phyloP scores from a whole-genome alignment of 805 yeast species.

The Ogataea pini region DNA sequence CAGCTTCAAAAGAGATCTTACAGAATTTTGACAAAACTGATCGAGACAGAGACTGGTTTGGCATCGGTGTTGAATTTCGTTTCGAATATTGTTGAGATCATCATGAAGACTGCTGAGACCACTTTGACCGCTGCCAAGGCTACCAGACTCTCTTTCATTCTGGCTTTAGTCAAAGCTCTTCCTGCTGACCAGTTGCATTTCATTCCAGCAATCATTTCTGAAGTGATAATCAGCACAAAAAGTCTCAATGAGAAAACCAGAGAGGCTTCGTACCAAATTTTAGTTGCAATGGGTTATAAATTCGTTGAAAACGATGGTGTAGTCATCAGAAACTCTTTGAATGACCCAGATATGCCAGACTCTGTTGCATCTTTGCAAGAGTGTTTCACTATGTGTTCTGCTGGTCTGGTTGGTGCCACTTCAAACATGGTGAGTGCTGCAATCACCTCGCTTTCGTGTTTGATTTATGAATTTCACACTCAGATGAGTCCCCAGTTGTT shows the following conservation, averaged over 20 bases:
- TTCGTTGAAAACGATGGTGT: conserved; percentile 66
- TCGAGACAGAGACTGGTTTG: conserved; percentile 68
- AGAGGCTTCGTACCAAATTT: conserved; percentile 69
- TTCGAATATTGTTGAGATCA: conserved; percentile 56
- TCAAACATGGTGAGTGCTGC: conserved; percentile 98
- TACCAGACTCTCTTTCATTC: conserved; percentile 70
- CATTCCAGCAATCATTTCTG: conserved; percentile 81
- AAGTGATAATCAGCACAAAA: conserved; percentile 86
- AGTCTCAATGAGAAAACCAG: conserved; percentile 92
- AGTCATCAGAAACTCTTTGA: conserved; percentile 58
- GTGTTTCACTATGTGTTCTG: conserved; percentile 89
- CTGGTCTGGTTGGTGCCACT: conserved; percentile 92
- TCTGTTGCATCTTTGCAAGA: conserved; percentile 72
- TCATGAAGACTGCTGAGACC: conserved; percentile 56
- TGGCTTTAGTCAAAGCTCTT: conserved; percentile 56
- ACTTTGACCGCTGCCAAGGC: conserved; percentile 78
- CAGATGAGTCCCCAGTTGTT: conserved; percentile 59
- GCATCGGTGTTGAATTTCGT: conserved; percentile 54
- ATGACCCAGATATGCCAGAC: conserved; percentile 62
- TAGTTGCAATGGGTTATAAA: conserved; percentile 77
- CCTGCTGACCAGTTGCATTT: conserved; percentile 70
- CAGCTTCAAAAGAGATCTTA: conserved; percentile 87
- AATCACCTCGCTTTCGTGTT: conserved; percentile 83
- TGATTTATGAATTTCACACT: conserved; percentile 81
- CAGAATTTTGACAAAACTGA: conserved; percentile 68